Percentiles rank a stretch among this genome's conserved stretches.
These are phyloP conservation scores for Polyporus tsugae DNA, from an alignment of 1,284 basidiomycete species.

Conservation along the genomic window DNA sequence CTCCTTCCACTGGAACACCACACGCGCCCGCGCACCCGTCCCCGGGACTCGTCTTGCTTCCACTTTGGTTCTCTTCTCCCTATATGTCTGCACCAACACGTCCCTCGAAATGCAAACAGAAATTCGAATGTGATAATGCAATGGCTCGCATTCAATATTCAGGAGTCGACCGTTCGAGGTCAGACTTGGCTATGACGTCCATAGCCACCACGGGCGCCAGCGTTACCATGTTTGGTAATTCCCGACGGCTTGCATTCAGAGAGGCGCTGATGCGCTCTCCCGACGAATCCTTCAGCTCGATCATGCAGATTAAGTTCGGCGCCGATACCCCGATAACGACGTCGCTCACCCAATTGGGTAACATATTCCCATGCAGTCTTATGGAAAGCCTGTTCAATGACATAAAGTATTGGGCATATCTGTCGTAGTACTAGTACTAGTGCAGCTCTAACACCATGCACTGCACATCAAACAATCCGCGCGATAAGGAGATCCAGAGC, in stretches of 20 bases:
- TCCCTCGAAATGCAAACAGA: conserved; percentile 25
- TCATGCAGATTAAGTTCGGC: background rate
- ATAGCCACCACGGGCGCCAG: conserved; percentile 2
- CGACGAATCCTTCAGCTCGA: background rate
- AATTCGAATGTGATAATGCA: background rate
- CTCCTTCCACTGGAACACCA: background rate
- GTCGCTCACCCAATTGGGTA: background rate
- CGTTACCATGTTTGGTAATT: background rate
- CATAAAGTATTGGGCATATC: too few relatives aligned
- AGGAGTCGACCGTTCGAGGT: background rate
- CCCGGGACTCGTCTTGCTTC: background rate
- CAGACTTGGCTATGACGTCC: background rate
- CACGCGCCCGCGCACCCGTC: background rate
- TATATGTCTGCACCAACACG: conserved; percentile 39
- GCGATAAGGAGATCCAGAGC: too few relatives aligned
- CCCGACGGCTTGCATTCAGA: background rate
- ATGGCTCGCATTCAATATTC: background rate
- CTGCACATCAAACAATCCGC: too few relatives aligned
- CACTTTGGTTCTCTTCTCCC: background rate
- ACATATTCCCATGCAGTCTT: background rate
- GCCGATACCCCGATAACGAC: background rate
- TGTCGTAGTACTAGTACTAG: too few relatives aligned
- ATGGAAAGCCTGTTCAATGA: too few relatives aligned
- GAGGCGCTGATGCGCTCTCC: background rate
- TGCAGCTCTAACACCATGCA: too few relatives aligned